Evolutionary conservation across 202 grass and related monocot genomes (phyloP).

Genomic region (Musa balbisiana): DNA sequence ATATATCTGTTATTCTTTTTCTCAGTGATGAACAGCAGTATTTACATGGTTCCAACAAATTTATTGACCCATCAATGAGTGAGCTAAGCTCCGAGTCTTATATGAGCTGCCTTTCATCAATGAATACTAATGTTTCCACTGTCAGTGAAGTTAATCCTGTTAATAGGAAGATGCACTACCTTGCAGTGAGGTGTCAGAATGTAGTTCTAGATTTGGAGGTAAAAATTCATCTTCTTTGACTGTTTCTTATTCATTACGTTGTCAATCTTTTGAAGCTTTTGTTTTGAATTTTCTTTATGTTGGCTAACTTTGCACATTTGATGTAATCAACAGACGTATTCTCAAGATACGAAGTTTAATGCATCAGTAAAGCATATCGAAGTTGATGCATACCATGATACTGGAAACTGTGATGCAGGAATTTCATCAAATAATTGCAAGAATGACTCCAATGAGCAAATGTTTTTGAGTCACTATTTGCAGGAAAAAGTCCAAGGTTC

Average conservation of each 20-base stretch:
- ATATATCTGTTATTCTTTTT: slow-evolving; percentile 74
- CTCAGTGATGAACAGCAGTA: slow-evolving; percentile 40
- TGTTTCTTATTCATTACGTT: background rate
- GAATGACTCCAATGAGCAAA: slow-evolving; percentile 30
- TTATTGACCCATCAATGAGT: slow-evolving; percentile 9
- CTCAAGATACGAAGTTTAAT: slow-evolving; percentile 55
- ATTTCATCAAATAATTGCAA: background rate
- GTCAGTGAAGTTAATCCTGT: slow-evolving; percentile 32
- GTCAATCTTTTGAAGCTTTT: background rate
- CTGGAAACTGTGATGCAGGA: slow-evolving; percentile 27
- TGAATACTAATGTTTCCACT: slow-evolving; percentile 46
- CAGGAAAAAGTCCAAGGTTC: slow-evolving; percentile 60
- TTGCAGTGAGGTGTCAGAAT: slow-evolving; percentile 61
- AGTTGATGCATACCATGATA: slow-evolving; percentile 59
- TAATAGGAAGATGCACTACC: slow-evolving; percentile 62
- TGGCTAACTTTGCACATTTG: slow-evolving; percentile 29
- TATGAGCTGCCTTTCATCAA: slow-evolving; percentile 60
- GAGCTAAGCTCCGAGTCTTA: slow-evolving; percentile 52
- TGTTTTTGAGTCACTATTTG: slow-evolving; percentile 61
- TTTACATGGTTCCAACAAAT: slow-evolving; percentile 17
- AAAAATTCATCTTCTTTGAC: background rate
- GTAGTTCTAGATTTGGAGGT: slow-evolving; percentile 74
- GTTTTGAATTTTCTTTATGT: slow-evolving; percentile 9
- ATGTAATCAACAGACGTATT: slow-evolving; percentile 66
- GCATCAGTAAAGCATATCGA: slow-evolving; percentile 51